phyloP scores from a whole-genome alignment of 805 yeast genomes.

The Saccharomyces kudriavzevii region DNA sequence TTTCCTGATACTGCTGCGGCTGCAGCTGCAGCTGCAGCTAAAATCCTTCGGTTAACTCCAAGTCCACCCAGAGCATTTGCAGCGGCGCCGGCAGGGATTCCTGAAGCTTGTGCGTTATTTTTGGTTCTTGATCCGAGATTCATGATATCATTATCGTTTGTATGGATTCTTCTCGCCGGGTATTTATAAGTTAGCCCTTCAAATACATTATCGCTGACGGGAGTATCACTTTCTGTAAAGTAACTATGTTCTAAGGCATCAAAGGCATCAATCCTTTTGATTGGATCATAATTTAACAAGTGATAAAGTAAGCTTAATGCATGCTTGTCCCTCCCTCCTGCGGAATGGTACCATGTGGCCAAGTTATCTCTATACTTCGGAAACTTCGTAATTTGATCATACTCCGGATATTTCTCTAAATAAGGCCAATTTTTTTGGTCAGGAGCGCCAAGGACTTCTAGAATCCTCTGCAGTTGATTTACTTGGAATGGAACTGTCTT shows the following conservation, averaged over 20 bases:
- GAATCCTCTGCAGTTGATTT: constrained; percentile 81
- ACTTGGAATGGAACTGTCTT: constrained; percentile 91
- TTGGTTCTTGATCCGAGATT: constrained; percentile 15
- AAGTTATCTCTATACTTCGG: constrained; percentile 51
- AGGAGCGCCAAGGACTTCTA: constrained; percentile 93
- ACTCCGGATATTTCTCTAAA: constrained; percentile 78
- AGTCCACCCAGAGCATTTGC: constrained; percentile 26
- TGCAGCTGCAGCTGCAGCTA: constrained; percentile 35
- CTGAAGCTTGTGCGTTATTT: not conserved
- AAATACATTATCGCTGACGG: constrained; percentile 73
- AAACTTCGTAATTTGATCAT: constrained; percentile 50
- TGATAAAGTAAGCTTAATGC: constrained; percentile 59
- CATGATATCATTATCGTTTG: constrained; percentile 75
- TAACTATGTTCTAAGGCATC: constrained; percentile 70
- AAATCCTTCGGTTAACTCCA: constrained; percentile 29
- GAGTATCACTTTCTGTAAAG: constrained; percentile 52
- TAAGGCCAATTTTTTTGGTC: constrained; percentile 70
- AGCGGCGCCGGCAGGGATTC: constrained; percentile 7
- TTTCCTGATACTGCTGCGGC: constrained; percentile 32
- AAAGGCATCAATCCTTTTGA: constrained; percentile 66
- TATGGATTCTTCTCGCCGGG: constrained; percentile 79
- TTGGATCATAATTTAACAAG: constrained; percentile 77
- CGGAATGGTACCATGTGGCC: constrained; percentile 76
- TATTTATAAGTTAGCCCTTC: constrained; percentile 65
- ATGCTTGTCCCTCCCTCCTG: constrained; percentile 64